Base-by-base conservation (phyloP, 805 yeast genomes). In the Metschnikowia koreensis region DNA sequence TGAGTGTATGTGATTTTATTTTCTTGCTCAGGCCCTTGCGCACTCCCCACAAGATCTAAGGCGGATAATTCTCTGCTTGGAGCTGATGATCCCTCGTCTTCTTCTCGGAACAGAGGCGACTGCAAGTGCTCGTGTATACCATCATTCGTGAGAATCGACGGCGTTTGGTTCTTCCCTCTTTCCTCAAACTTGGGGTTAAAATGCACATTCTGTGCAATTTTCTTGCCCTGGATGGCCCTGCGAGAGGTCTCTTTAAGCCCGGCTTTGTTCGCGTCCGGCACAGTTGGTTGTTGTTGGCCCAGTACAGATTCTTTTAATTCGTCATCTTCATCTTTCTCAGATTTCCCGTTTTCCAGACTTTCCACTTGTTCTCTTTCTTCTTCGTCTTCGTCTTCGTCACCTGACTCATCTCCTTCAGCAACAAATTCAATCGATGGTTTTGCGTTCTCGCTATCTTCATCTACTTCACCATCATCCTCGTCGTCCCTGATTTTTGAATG, bases 401-500 rank as follows among this genome's bases (percentile, higher is more conserved):
- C 51, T 4, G 43, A 29, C 2, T 58, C 60, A 3, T 56, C 62
- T 29, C 61, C 73, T 9, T 82, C 84, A 7, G 80, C 82, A 0
- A 84, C 78, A 55, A 87, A 79, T 64, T 76, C 70, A 38, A 84
- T 82, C 0, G 90, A 79, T 1, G 89, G 89, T 55, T 82, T 80
- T 31, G 48, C 51, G 1, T 51, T 50, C 7, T 48, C 54, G 12
- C 48, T 55, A 6, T 59, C 62, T 10, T 54, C 60, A 13, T 48
- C 60, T 4, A 46, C 64, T 6, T 54, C 59, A 12, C 64, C 70
- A 13, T 88, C 91, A 17, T 80, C 80, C 0, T 86, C 89, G 54
- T 84, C 86, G 52, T 84, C 89, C 44, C 83, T 69, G 0, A 87
- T 77, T 54, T 77, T 82, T 0, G 93, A 81, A 54, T 81, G 77